Conservation (phyloP, 2,329 filamentous ascomycete species). For the Pyrenophora tritici-repentis region DNA sequence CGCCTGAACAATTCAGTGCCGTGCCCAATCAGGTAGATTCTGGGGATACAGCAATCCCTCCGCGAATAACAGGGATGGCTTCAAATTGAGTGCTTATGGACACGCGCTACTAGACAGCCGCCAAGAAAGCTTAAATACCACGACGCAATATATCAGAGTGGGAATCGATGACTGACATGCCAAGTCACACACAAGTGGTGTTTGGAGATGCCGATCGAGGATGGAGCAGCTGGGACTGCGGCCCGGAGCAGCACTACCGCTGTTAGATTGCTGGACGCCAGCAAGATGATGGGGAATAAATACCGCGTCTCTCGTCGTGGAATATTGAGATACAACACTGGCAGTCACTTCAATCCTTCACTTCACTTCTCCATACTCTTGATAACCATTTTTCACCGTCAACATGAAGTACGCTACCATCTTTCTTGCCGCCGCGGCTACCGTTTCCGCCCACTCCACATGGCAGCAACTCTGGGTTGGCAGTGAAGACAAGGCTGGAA, state of each 20-base stretch:
- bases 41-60: conserved; percentile 17
- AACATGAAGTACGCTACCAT: conserved; percentile 41
- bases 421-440: conserved; percentile 40
- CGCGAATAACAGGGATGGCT: conserved; percentile 19
- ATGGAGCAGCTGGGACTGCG: conserved; percentile 9
- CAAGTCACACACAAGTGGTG: conserved; percentile 7
- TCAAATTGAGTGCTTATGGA: conserved; percentile 16
- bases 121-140: conserved; percentile 26
- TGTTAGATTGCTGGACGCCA: conserved; percentile 17
- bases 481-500: conserved; percentile 35
- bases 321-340: neutral
- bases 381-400: neutral
- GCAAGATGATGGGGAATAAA: conserved; percentile 15
- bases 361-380: neutral
- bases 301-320: conserved; percentile 4
- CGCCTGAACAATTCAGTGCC: conserved; percentile 18
- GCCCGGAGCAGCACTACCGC: conserved; percentile 15
- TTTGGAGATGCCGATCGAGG: conserved; percentile 13
- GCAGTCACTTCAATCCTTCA: neutral
- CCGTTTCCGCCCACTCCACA: conserved; percentile 46
- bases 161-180: conserved; percentile 6
- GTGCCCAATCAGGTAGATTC: conserved; percentile 23
- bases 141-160: conserved; percentile 23
- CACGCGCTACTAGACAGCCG: conserved; percentile 14
- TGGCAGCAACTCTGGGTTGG: conserved; percentile 48